Evolutionary conservation across 371 early-diverging fungal genomes (phyloP).

Genomic region (Actinomortierella wolfii): DNA sequence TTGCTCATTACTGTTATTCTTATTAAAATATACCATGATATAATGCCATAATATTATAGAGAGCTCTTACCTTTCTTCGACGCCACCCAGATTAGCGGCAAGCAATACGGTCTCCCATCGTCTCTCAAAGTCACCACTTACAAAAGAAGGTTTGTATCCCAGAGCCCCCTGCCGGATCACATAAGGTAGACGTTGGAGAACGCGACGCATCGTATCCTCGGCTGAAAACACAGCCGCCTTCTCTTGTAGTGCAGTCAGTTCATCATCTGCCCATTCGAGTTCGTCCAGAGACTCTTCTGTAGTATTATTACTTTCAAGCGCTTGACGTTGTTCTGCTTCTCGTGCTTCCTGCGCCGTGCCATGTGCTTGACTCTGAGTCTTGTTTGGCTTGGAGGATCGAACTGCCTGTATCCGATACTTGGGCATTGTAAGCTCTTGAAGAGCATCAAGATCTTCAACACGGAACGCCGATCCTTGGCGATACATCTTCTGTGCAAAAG

Average conservation of each 20-base stretch:
- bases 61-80: slow-evolving; percentile 39
- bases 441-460: neutral
- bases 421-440: no score
- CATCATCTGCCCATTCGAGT: slow-evolving; percentile 4
- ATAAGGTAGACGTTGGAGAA: slow-evolving; percentile 24
- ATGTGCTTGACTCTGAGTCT: no score
- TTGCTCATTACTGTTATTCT: no score
- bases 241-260: slow-evolving; percentile 23
- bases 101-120: slow-evolving; percentile 37
- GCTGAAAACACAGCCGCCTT: slow-evolving; percentile 20
- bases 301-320: neutral
- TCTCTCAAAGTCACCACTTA: slow-evolving; percentile 16
- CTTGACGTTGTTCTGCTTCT: no score
- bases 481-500: slow-evolving; percentile 10
- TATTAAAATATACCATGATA: no score
- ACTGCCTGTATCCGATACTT: no score
- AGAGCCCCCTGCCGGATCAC: slow-evolving; percentile 36
- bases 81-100: slow-evolving; percentile 25
- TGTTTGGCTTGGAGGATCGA: no score
- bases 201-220: slow-evolving; percentile 11
- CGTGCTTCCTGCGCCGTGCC: no score
- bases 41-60: no score
- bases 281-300: neutral
- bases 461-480: slow-evolving; percentile 1
- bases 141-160: slow-evolving; percentile 15